Base-by-base conservation (phyloP, 345 rosid species). In the Citrus unshiu region DNA sequence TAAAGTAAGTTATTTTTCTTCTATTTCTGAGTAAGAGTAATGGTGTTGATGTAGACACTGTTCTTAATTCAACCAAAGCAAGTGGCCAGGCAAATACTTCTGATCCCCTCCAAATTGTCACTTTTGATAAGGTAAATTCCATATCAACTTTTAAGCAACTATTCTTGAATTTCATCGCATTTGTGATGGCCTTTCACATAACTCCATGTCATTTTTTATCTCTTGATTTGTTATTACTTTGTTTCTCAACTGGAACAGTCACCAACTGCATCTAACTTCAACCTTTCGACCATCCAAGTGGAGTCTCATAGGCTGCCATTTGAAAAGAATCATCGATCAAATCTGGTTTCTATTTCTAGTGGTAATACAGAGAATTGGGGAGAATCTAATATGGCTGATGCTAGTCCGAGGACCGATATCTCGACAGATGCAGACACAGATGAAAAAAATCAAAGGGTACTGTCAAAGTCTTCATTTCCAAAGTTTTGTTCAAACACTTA, bases 391-490 rank as follows among this genome's bases (percentile, higher is more conserved):
- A 97, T 97, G 99, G 98, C 95, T 71, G 99, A 97, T 85, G 91
- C 82, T 61, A 97, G 99, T 91, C 99, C 98, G 0, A 86, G 86
- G 85, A 93, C 98, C 19, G 98, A 92, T 84, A 90, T 83, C 72
- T 97, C 98, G 68, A 93, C 98, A 10, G 98, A 94, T 84, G 98
- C 79, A 7, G 98, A 94, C 81, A 92, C 96, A 9, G 98, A 97
- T 83, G 95, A 94, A 68, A 91, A 88, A 84, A 88, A 83, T 86
- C 98, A 85, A 79, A 90, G 90, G 97, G 99, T 94, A 71, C 70
- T 60, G 82, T 83, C 37, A 49, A 64, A 54, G 19, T 68, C 9
- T 46, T 32, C 24, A 21, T 69, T 68, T 68, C n/a, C 3, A 0
- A 27, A 40, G n/a, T 60, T 76, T 10, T 57, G 73, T 35, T 51